Evolutionary conservation across 495 filamentous ascomycete species (phyloP).

Genomic region (Pyronema omphalodes): DNA sequence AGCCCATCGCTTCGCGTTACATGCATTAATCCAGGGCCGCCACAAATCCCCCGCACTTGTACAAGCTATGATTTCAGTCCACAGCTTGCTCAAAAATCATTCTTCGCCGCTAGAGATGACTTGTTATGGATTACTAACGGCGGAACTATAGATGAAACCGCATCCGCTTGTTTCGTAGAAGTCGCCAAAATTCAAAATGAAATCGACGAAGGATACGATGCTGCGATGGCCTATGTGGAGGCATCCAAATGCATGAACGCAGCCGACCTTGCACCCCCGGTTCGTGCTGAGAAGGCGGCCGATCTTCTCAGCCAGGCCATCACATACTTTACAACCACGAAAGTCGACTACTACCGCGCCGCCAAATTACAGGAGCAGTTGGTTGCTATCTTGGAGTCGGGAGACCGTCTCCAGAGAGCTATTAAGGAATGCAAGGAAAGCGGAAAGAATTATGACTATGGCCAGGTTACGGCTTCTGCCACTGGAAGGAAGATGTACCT

Average conservation of each 20-base stretch:
- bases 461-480: slow-evolving; percentile 67
- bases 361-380: slow-evolving; percentile 74
- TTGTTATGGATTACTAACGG: too few relatives aligned
- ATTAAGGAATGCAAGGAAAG: slow-evolving; percentile 62
- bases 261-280: slow-evolving; percentile 12
- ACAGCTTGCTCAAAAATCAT: too few relatives aligned
- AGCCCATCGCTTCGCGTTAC: slow-evolving; percentile 1
- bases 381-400: slow-evolving; percentile 68
- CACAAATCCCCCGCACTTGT: slow-evolving; percentile 28
- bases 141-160: too few relatives aligned
- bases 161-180: slow-evolving; percentile 11
- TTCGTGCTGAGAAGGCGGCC: slow-evolving; percentile 58
- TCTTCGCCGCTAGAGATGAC: too few relatives aligned
- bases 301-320: slow-evolving; percentile 57
- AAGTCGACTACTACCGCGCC: slow-evolving; percentile 74
- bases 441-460: slow-evolving; percentile 69
- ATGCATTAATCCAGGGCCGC: slow-evolving; percentile 34
- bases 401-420: slow-evolving; percentile 57
- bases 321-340: slow-evolving; percentile 48
- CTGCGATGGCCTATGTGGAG: slow-evolving; percentile 54
- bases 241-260: slow-evolving; percentile 79
- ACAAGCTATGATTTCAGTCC: too few relatives aligned
- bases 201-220: slow-evolving; percentile 75
- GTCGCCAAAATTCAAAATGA: slow-evolving; percentile 62
- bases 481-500: slow-evolving; percentile 70